These are phyloP conservation scores for Dendrobium nobile DNA, from an alignment of 106 monocot genomes.

Conservation along the genomic window DNA sequence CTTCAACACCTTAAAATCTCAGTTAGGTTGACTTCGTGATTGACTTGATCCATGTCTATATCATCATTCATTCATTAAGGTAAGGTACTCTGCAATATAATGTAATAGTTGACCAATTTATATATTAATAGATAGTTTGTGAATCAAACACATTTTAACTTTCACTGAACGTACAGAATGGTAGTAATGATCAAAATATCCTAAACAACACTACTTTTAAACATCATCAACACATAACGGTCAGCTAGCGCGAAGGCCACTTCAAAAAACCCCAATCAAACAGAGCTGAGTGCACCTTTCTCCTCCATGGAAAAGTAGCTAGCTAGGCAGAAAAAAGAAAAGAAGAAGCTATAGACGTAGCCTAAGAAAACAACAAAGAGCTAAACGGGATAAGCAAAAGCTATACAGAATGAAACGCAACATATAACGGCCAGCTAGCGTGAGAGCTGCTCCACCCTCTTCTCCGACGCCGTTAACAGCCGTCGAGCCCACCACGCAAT, in stretches of 20 bases:
- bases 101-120: too few relatives aligned
- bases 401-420: neutral
- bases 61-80: too few relatives aligned
- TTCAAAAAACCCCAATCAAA: neutral
- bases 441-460: neutral
- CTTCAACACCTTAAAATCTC: too few relatives aligned
- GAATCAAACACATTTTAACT: too few relatives aligned
- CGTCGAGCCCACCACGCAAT: slow-evolving; percentile 13
- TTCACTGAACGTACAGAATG: too few relatives aligned
- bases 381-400: neutral
- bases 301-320: neutral
- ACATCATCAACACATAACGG: neutral
- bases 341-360: neutral
- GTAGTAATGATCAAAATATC: too few relatives aligned
- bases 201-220: too few relatives aligned
- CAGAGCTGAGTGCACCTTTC: neutral
- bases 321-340: neutral
- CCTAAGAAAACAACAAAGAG: neutral
- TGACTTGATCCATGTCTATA: too few relatives aligned
- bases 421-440: slow-evolving; percentile 7
- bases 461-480: neutral
- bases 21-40: too few relatives aligned
- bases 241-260: neutral
- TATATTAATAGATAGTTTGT: too few relatives aligned
- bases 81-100: too few relatives aligned